Conservation (phyloP, 1,284 basidiomycete species). For the Ceratobasidium sp. region DNA sequence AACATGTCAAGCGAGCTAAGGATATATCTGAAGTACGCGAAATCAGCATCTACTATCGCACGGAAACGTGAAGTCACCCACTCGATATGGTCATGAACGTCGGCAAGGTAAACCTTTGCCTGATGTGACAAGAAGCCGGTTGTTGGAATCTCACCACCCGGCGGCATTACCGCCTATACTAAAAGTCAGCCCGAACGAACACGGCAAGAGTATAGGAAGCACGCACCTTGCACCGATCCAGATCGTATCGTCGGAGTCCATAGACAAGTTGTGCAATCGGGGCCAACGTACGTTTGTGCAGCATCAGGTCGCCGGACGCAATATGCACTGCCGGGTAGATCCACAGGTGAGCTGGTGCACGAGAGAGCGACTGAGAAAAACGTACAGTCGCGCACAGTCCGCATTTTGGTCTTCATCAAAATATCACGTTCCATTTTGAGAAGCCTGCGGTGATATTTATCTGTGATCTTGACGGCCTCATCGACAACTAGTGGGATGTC, state of each 20-base stretch:
- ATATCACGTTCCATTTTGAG: slow-evolving; percentile 66
- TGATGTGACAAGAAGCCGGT: slow-evolving; percentile 72
- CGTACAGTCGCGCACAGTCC: slow-evolving; percentile 63
- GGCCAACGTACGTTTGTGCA: slow-evolving; percentile 71
- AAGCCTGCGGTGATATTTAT: slow-evolving; percentile 67
- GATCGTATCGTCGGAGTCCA: slow-evolving; percentile 68
- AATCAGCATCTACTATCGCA: background rate
- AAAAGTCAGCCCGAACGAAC: background rate
- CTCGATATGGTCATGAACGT: slow-evolving; percentile 35
- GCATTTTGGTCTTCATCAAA: slow-evolving; percentile 64
- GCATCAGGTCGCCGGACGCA: slow-evolving; percentile 68
- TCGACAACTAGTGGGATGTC: slow-evolving; percentile 60
- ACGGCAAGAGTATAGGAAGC: background rate
- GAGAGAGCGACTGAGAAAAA: background rate
- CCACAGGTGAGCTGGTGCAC: background rate
- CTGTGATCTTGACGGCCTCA: slow-evolving; percentile 66
- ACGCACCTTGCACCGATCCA: slow-evolving; percentile 61
- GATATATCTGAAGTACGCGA: slow-evolving; percentile 47
- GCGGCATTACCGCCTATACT: slow-evolving; percentile 10
- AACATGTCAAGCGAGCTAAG: slow-evolving; percentile 72
- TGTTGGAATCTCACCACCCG: slow-evolving; percentile 41
- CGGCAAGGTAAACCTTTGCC: slow-evolving; percentile 64
- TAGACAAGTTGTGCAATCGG: slow-evolving; percentile 72
- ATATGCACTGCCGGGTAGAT: slow-evolving; percentile 61
- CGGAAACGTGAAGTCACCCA: background rate